Conservation (phyloP, 1,139 yeast genomes). For the Diutina ranongensis region DNA sequence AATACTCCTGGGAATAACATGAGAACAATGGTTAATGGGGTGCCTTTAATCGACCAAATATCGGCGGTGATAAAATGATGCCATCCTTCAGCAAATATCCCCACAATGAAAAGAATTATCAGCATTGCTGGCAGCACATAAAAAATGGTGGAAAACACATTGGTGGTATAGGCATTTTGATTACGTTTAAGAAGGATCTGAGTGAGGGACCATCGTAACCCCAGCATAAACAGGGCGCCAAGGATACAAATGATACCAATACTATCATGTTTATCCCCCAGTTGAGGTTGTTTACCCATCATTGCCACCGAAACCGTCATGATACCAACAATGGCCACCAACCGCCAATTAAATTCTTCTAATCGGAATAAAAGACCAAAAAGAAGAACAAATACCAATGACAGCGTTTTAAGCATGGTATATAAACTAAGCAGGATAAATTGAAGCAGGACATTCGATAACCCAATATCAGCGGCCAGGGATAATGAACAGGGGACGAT, state of each 20-base stretch:
- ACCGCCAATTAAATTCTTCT: conserved; percentile 58
- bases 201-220: conserved; percentile 90
- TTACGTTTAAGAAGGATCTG: conserved; percentile 63
- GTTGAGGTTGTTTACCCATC: conserved; percentile 46
- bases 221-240: conserved; percentile 71
- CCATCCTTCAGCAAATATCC: conserved; percentile 58
- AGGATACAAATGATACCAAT: conserved; percentile 66
- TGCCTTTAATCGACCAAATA: conserved; percentile 54
- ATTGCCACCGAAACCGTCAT: conserved; percentile 78
- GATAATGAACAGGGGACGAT: conserved; percentile 82
- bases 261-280: conserved; percentile 14
- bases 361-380: conserved; percentile 75
- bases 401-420: conserved; percentile 86
- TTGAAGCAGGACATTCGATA: conserved; percentile 75
- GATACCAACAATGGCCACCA: conserved; percentile 55
- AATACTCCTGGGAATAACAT: conserved; percentile 72
- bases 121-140: conserved; percentile 83
- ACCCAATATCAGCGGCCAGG: conserved; percentile 87
- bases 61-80: conserved; percentile 35
- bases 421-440: conserved; percentile 74
- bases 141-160: conserved; percentile 76
- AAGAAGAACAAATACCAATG: conserved; percentile 74
- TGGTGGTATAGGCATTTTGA: conserved; percentile 33
- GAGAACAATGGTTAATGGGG: conserved; percentile 40
- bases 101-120: conserved; percentile 44